Base-by-base conservation (phyloP, 345 rosid species). In the Abelmoschus esculentus region DNA sequence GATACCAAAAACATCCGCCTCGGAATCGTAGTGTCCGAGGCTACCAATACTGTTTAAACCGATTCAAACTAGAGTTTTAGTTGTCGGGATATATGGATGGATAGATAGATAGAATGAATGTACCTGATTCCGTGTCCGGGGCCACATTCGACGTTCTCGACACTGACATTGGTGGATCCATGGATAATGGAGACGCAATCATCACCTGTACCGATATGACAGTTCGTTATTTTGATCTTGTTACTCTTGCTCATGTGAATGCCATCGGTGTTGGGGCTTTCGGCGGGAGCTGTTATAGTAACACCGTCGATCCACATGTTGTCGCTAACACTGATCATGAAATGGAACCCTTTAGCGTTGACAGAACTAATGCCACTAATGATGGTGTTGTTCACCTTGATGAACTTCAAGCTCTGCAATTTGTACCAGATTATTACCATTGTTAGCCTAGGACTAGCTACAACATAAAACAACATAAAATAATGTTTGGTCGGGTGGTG, bases 61-160 rank as follows among this genome's bases (percentile, higher is more conserved):
- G 1, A 54, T 19, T 15, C 6, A 1, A n/a, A 4, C 0, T 15
- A 13, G 5, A 18, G 1, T 42, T 42, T 3, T 42, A 42, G n/a
- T n/a, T n/a, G n/a, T n/a, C n/a, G 13, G 26, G 26, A 0, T 22
- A 22, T 0, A 22, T 22, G 1, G 26, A 22, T 22, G 26, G 0
- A 22, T 22, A 22, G 32, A 29, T 29, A 2, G 55, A 53, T 17
- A 17, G 11, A 53, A 4, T n/a, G 15, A n/a, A 9, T 11, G 1
- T 56, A 56, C 89, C 92, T 88, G 75, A 86, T 73, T 47, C 93
- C 93, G 59, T 88, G 93, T 19, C 93, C 90, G 0, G 93, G 93
- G 46, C 90, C 90, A 22, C 93, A 89, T 0, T n/a, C 13, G 4
- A 85, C 79, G 10, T 81, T 81, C 26, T 73, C 73, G 54, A 89